Conservation (phyloP, 495 filamentous ascomycete genomes). For the Thermochaetoides thermophila region DNA sequence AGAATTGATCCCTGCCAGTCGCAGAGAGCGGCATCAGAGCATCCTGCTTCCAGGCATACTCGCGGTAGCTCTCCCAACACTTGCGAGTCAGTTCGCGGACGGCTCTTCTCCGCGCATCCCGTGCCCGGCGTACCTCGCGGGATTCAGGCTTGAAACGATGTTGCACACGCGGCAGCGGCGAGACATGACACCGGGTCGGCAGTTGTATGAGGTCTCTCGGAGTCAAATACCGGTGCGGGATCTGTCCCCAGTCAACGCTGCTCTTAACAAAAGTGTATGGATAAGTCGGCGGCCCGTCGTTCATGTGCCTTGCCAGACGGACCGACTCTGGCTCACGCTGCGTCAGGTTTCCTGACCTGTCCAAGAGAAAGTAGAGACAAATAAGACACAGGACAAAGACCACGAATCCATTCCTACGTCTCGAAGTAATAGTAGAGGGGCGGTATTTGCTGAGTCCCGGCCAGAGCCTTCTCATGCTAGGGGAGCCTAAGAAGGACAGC, state of each 20-base stretch:
- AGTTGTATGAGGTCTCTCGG: conserved; percentile 40
- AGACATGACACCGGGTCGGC: conserved; percentile 31
- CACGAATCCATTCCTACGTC: not conserved
- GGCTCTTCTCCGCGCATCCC: conserved; percentile 39
- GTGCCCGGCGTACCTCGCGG: conserved; percentile 31
- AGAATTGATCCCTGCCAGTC: conserved; percentile 40
- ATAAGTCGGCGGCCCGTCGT: conserved; percentile 1
- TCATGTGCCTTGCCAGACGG: conserved; percentile 6
- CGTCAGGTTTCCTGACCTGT: too few species aligned
- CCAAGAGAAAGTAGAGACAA: not conserved
- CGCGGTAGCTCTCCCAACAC: conserved; percentile 58
- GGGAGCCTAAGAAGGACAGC: too few species aligned
- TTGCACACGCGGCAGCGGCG: conserved; percentile 51
- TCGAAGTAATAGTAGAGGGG: not conserved
- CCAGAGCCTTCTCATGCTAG: too few species aligned
- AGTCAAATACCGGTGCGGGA: conserved; percentile 43
- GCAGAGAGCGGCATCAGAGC: conserved; percentile 50
- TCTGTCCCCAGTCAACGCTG: conserved; percentile 41
- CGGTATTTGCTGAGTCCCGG: too few species aligned
- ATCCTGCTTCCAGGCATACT: conserved; percentile 56
- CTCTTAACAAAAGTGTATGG: conserved; percentile 6
- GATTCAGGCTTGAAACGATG: conserved; percentile 42
- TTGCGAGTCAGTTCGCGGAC: conserved; percentile 54
- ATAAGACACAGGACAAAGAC: not conserved
- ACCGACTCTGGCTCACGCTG: not conserved